Evolutionary conservation across 73 alveolate species (phyloP).

Genomic region (Uronychia setigera): DNA sequence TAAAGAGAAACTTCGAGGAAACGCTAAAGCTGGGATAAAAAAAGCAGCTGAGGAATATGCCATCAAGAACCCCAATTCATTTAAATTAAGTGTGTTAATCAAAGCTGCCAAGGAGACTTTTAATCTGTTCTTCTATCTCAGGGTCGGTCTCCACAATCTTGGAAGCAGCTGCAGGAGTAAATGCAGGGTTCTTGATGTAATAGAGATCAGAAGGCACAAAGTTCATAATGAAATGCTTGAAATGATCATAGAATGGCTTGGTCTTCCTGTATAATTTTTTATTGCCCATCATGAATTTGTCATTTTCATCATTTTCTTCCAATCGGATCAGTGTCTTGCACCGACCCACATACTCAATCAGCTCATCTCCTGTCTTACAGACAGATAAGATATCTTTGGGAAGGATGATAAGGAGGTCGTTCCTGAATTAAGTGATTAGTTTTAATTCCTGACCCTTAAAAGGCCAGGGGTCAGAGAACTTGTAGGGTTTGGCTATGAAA

Average conservation of each 20-base stretch:
- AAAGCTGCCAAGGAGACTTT: no score
- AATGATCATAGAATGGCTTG: conserved; percentile 19
- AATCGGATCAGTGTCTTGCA: not conserved
- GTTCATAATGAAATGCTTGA: conserved; percentile 34
- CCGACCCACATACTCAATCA: conserved; percentile 38
- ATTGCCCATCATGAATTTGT: conserved; percentile 11
- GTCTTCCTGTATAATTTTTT: conserved; percentile 17
- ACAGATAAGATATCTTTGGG: not conserved
- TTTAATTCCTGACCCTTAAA: not conserved
- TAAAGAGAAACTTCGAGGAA: not conserved
- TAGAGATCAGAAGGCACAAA: conserved; percentile 43
- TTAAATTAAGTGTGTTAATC: no score
- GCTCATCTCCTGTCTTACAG: conserved; percentile 18
- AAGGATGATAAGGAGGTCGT: not conserved
- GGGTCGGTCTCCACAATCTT: no score
- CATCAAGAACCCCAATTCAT: conserved; percentile 18
- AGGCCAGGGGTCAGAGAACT: not conserved
- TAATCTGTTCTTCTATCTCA: no score
- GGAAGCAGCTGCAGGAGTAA: no score
- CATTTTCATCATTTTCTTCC: conserved; percentile 38
- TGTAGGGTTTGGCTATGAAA: not conserved
- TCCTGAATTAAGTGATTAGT: not conserved
- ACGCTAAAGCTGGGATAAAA: conserved; percentile 19
- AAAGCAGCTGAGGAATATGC: conserved; percentile 28
- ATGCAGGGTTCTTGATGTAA: conserved; percentile 46